Evolutionary conservation across 306 rosid species (phyloP).

Genomic region (Gastrolobium bilobum): DNA sequence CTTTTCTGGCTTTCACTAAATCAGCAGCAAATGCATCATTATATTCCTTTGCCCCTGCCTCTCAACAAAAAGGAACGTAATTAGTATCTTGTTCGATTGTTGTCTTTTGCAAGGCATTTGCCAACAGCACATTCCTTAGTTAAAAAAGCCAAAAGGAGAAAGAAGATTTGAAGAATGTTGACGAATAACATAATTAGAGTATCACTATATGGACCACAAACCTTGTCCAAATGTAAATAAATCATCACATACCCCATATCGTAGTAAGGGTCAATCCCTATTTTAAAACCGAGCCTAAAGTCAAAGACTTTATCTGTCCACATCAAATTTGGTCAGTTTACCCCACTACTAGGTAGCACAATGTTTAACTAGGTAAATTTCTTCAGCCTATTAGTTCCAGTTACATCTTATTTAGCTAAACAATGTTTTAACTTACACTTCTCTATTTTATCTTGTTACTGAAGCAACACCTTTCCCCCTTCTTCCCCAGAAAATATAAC

Average conservation of each 20-base stretch:
- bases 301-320: slow-evolving; percentile 2
- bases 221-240: slow-evolving; percentile 19
- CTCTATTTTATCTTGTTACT: slow-evolving; percentile 13
- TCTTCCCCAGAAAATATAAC: slow-evolving; percentile 19
- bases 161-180: background rate
- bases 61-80: background rate
- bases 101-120: slow-evolving; percentile 24
- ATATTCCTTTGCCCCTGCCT: background rate
- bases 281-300: background rate
- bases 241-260: background rate
- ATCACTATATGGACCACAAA: slow-evolving; percentile 14
- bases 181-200: background rate
- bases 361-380: background rate
- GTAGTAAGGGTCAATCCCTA: slow-evolving; percentile 21
- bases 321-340: slow-evolving; percentile 15
- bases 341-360: slow-evolving; percentile 5
- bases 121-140: background rate
- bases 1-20: background rate
- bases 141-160: background rate
- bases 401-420: background rate
- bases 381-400: slow-evolving; percentile 12
- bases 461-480: slow-evolving; percentile 36
- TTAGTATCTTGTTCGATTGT: background rate
- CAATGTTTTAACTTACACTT: background rate
- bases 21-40: background rate